Evolutionary conservation across 2,329 filamentous ascomycete species (phyloP).

Genomic region (Samsoniella hepiali): DNA sequence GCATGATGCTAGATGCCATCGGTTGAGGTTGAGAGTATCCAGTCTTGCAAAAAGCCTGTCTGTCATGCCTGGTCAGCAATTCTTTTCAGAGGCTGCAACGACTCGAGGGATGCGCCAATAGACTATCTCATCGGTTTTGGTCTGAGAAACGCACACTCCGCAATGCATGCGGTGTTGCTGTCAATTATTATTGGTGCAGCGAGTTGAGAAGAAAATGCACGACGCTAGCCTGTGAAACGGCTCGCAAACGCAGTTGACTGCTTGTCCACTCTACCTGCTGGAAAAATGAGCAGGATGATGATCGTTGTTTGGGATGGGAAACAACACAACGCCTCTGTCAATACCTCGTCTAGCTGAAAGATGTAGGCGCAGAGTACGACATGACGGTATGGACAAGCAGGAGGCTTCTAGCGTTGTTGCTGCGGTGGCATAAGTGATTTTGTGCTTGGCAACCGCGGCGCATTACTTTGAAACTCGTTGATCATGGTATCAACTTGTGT

Average conservation of each 20-base stretch:
- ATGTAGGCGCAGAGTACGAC: not conserved
- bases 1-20: conserved; percentile 15
- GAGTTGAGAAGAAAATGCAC: conserved; percentile 13
- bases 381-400: conserved; percentile 4
- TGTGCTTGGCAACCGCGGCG: conserved; percentile 3
- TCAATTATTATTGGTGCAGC: conserved; percentile 8
- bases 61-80: conserved; percentile 52
- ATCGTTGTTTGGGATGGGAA: not conserved
- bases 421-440: conserved; percentile 11
- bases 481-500: not conserved
- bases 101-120: conserved; percentile 15
- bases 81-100: conserved; percentile 10
- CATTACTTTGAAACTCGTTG: conserved; percentile 12
- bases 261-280: conserved; percentile 9
- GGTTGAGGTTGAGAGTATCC: conserved; percentile 31
- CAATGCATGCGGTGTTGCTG: conserved; percentile 15
- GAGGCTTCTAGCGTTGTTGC: conserved; percentile 1
- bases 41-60: conserved; percentile 14
- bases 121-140: conserved; percentile 17
- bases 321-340: conserved; percentile 1
- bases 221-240: conserved; percentile 2
- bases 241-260: conserved; percentile 4
- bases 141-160: conserved; percentile 18
- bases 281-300: not conserved
- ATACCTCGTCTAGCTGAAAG: not conserved